Percentiles rank a stretch among this genome's conserved stretches.
Evolutionary conservation across 202 grass and related monocot species (phyloP).

Genomic region (Schoenoplectus triqueter): DNA sequence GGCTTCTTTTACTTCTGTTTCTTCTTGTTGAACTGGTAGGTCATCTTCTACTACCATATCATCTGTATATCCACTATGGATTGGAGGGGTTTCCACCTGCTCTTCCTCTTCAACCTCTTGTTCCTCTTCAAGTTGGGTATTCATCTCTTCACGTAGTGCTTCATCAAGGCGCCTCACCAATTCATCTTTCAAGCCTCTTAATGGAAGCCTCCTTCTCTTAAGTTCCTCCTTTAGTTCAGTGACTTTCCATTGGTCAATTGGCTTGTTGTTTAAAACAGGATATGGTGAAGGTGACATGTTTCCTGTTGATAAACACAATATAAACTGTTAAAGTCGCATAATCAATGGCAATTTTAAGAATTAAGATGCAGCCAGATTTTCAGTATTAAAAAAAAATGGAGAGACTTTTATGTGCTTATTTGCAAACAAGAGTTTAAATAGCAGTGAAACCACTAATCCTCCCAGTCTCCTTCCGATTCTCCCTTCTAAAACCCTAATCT

Average conservation of each 20-base stretch:
- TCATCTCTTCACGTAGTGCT: constrained; percentile 50
- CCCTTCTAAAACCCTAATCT: constrained; percentile 33
- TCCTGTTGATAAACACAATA: constrained; percentile 36
- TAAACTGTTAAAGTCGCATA: constrained; percentile 21
- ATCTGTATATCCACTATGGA: constrained; percentile 28
- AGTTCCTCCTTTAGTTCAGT: constrained; percentile 85
- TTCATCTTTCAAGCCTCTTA: constrained; percentile 77
- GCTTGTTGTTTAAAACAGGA: constrained; percentile 56
- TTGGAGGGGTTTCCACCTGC: constrained; percentile 25
- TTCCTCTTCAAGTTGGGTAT: constrained; percentile 33
- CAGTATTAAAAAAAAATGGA: not conserved
- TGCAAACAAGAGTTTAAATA: not conserved
- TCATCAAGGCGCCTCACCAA: constrained; percentile 71
- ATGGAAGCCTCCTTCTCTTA: constrained; percentile 55
- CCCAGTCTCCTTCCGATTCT: not conserved
- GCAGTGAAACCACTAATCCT: not conserved
- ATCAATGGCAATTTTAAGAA: not conserved
- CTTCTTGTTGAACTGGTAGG: constrained; percentile 37
- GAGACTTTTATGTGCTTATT: not conserved
- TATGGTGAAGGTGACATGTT: constrained; percentile 48
- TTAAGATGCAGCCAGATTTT: not conserved
- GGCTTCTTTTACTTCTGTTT: constrained; percentile 19
- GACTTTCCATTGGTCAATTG: constrained; percentile 86
- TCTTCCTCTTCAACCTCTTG: constrained; percentile 44
- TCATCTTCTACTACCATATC: constrained; percentile 38